Base-by-base conservation (phyloP, 169 alveolate genomes). In the Plasmodium fragile region DNA sequence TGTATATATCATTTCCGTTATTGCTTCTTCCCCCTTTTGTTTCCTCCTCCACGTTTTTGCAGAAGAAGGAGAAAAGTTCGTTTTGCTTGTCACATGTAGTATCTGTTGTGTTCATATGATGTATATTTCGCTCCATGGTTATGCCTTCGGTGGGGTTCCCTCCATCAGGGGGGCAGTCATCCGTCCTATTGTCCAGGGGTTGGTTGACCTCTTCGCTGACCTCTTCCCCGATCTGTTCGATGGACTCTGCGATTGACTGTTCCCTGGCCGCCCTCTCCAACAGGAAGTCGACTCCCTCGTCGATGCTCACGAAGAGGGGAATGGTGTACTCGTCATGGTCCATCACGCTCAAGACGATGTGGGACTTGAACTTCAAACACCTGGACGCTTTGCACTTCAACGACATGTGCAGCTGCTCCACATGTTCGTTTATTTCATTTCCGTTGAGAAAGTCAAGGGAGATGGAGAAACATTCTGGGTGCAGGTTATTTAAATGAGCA, bases 201-300 rank as follows among this genome's bases (percentile, higher is more conserved):
- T 59, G 13, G 22, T 55, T 1, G 13, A 55, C n/a, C 72, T 16
- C 72, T 55, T 22, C 32, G 55, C 55, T 2, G 2, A 5, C 2
- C n/a, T 11, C 55, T 10, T 6, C 5, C n/a, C 55, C 3, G 53
- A 2, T 3, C 59, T 49, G 36, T 7, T 16, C 16, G 18, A 36
- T 16, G 25, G 7, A 11, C 39, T 2, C 13, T 18, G 4, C 13
- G 18, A n/a, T 28, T 3, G 28, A 36, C 25, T n/a, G 7, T 8
- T 45, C 49, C 10, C 30, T 7, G 25, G 69, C 39, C 45, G 43
- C 81, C 43, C 78, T 89, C 13, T 34, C 80, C n/a, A 89, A 30
- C 8, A 89, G 70, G 49, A 78, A 89, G 25, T 89, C 94, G 49
- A 89, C 45, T 4, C 71, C 73, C 49, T 89, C 94, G 73, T 89